phyloP scores from a whole-genome alignment of 768 basidiomycete genomes.

The Tremella yokohamensis region DNA sequence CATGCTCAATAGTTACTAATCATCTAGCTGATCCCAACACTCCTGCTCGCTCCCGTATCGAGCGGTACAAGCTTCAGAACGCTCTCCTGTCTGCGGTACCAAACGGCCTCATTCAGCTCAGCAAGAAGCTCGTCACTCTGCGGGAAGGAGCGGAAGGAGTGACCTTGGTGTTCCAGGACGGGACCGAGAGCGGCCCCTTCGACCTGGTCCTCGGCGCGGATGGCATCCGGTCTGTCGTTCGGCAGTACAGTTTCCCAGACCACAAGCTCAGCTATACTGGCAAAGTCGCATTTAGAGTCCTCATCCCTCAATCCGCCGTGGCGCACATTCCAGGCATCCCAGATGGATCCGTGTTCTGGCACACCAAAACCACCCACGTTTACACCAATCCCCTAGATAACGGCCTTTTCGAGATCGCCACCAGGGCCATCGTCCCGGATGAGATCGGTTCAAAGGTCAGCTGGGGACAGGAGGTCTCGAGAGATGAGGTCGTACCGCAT shows the following conservation, averaged over 20 bases:
- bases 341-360: conserved; percentile 20
- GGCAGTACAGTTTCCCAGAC: conserved; percentile 32
- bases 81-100: conserved; percentile 29
- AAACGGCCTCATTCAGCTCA: conserved; percentile 24
- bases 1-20: not conserved
- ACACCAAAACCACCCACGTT: conserved; percentile 19
- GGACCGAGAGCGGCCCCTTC: conserved; percentile 14
- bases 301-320: conserved; percentile 25
- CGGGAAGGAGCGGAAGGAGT: conserved; percentile 13
- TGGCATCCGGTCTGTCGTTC: conserved; percentile 37
- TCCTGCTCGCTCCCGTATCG: conserved; percentile 23
- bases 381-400: conserved; percentile 26
- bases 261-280: conserved; percentile 35
- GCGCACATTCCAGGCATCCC: conserved; percentile 24
- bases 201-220: conserved; percentile 41
- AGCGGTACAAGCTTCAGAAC: conserved; percentile 29
- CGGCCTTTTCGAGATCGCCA: conserved; percentile 22
- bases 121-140: conserved; percentile 22
- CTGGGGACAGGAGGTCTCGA: conserved; percentile 23
- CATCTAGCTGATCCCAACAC: conserved; percentile 16
- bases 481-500: conserved; percentile 14
- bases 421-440: conserved; percentile 16
- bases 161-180: conserved; percentile 25
- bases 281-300: conserved; percentile 26
- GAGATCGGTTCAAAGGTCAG: conserved; percentile 25